Base-by-base conservation (phyloP, 2,329 filamentous ascomycete genomes). In the Fusarium sp. region DNA sequence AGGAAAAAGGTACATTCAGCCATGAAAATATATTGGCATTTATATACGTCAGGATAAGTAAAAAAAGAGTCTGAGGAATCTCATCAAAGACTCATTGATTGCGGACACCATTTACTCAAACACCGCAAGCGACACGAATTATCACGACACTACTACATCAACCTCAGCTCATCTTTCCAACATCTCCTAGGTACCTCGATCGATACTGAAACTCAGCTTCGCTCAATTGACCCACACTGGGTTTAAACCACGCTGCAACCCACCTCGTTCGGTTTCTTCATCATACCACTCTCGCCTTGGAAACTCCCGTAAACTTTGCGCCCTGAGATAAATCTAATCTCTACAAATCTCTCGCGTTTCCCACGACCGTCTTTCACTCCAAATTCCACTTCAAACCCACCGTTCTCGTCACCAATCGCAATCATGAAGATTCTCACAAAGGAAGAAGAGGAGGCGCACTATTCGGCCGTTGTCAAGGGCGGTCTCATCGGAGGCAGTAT, bases 361-460 rank as follows among this genome's bases (percentile, higher is more conserved):
- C 29, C 35, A 21, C 60, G 44, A 47, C 53, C 42, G 43, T 29
- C 26, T 44, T 42, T 29, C 8, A n/a, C 41, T 18, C 24, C 18
- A 18, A 56, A 54, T 21, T 29, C 6, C 39, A 42, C 33, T 35
- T 4, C 33, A 35, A 5, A 18, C 7, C 33, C n/a, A 35, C 38
- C 18, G n/a, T 26, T 48, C 23, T 59, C 56, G 43, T 33, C 55
- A 66, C 53, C 56, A 55, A 67, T 70, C 71, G 70, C 74, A 81
- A 85, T 50, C 68, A 99, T 98, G 96, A 98, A 98, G 91, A 85
- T 98, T 78, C 87, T 98, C 79, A 97, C 92, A 75, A 93, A 95
- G 80, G 93, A 98, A 88, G 93, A 98, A 84, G 94, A 98, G 83
- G 80, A 85, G 64, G 92, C 88, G 55, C 94, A 98, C 87, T 97